These are phyloP conservation scores for Backusella westeae DNA, from an alignment of 192 early-diverging fungal genomes.

Conservation along the genomic window DNA sequence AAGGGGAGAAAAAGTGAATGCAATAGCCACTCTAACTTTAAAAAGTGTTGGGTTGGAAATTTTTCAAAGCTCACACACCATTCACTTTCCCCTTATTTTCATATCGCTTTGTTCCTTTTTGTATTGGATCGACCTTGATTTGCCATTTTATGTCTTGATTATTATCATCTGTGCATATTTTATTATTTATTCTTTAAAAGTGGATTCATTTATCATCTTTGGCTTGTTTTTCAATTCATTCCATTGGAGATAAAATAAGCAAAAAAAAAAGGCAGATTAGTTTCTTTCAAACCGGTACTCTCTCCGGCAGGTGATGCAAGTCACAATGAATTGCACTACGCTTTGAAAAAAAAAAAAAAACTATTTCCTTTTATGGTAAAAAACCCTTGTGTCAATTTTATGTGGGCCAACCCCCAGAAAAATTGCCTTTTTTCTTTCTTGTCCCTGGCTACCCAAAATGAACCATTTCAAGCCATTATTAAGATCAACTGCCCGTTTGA, in stretches of 20 bases:
- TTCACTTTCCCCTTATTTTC: background rate
- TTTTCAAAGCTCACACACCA: background rate
- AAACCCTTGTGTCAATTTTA: background rate
- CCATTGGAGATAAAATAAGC: background rate
- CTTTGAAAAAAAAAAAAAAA: background rate
- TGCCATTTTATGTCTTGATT: background rate
- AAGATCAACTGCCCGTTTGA: background rate
- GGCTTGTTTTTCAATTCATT: slow-evolving; percentile 8
- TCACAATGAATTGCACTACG: background rate
- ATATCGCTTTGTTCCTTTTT: background rate
- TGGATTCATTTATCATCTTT: background rate
- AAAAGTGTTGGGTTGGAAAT: slow-evolving; percentile 8
- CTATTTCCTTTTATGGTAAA: background rate
- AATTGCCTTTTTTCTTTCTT: background rate
- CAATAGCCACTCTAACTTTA: slow-evolving; percentile 6
- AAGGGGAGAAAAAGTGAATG: slow-evolving; percentile 1
- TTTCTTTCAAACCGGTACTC: background rate
- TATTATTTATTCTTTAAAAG: background rate
- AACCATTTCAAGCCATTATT: background rate
- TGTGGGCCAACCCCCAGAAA: background rate
- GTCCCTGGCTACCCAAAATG: slow-evolving; percentile 7
- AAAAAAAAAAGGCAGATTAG: background rate
- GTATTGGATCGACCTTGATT: background rate
- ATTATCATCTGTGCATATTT: background rate
- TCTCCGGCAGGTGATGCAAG: background rate